These are phyloP conservation scores for Syncephalis fuscata DNA, from an alignment of 371 early-diverging fungal species.

Conservation along the genomic window DNA sequence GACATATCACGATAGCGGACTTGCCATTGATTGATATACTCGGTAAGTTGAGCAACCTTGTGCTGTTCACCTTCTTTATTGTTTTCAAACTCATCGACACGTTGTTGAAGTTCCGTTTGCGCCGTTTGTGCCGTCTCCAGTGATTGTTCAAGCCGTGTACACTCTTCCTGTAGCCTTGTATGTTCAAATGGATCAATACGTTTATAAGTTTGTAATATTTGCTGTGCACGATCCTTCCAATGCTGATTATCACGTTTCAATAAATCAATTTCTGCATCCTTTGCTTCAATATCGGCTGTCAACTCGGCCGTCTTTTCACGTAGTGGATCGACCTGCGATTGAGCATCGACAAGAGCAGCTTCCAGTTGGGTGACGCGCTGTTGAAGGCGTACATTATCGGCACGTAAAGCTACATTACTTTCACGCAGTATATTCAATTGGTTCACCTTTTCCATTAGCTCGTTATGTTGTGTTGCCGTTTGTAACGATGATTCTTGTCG, in stretches of 20 bases:
- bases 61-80: slow-evolving; percentile 9
- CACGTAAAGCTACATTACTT: slow-evolving; percentile 43
- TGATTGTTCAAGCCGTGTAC: background rate
- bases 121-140: background rate
- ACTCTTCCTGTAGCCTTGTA: background rate
- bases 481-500: slow-evolving; percentile 16
- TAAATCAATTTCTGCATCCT: slow-evolving; percentile 14
- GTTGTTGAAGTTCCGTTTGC: background rate
- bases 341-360: slow-evolving; percentile 6
- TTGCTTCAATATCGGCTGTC: slow-evolving; percentile 37
- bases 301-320: slow-evolving; percentile 22
- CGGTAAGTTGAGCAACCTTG: slow-evolving; percentile 11
- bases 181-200: slow-evolving; percentile 27
- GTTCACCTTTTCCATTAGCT: slow-evolving; percentile 40
- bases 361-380: slow-evolving; percentile 15
- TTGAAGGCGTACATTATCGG: slow-evolving; percentile 22
- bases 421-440: slow-evolving; percentile 45
- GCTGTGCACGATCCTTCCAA: slow-evolving; percentile 39
- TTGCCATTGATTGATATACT: slow-evolving; percentile 16
- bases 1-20: slow-evolving; percentile 13
- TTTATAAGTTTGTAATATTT: slow-evolving; percentile 39
- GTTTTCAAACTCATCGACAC: background rate
- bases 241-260: slow-evolving; percentile 28
- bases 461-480: slow-evolving; percentile 28
- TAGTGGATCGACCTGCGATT: slow-evolving; percentile 22